Conservation (phyloP, 139 green algal species). For the Chlorella sp. region DNA sequence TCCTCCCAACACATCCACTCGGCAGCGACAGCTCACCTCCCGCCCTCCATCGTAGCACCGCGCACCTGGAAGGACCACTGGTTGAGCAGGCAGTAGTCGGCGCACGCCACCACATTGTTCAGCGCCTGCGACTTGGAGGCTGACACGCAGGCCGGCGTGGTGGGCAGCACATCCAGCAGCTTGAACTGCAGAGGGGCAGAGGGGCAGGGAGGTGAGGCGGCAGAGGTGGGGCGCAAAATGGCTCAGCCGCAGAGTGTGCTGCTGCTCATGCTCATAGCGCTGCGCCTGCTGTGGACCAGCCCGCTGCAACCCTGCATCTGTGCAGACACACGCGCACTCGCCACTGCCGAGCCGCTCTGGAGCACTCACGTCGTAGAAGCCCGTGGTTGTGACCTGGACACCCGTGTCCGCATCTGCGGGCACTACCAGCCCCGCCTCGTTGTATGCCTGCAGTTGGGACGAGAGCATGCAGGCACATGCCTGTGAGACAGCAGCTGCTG, state of each 20-base stretch:
- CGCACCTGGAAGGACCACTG: background rate
- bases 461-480: background rate
- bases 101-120: background rate
- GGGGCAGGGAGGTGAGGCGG: background rate
- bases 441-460: background rate
- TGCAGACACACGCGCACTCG: no score
- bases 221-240: background rate
- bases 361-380: background rate
- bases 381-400: background rate
- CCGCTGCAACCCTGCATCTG: no score
- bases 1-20: no score
- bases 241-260: no score
- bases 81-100: background rate
- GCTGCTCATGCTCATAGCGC: no score
- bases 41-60: no score
- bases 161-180: conserved; percentile 3
- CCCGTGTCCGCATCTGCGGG: background rate
- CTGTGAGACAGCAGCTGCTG: background rate
- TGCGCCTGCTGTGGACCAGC: no score
- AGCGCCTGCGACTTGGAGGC: background rate
- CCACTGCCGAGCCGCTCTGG: no score
- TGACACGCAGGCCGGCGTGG: conserved; percentile 7
- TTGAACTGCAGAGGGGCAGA: conserved; percentile 10
- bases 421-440: background rate
- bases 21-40: no score